These are phyloP conservation scores for Umbellularia californica DNA, from an alignment of 164 flowering plant genomes.

Conservation along the genomic window DNA sequence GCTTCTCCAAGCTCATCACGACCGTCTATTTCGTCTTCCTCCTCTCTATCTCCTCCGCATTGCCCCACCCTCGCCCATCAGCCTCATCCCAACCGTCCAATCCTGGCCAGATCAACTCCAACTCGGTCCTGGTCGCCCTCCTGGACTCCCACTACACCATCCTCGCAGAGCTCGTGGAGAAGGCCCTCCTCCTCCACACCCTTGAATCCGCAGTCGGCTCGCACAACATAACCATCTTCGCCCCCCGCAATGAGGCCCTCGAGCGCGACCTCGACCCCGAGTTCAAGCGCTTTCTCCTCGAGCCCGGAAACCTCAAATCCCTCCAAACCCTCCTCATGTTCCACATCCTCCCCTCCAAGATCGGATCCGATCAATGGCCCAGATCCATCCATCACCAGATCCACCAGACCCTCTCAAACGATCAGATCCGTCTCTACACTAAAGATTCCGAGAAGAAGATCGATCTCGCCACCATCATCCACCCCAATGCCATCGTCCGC, in stretches of 20 bases:
- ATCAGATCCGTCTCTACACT: constrained; percentile 21
- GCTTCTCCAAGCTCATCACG: background rate
- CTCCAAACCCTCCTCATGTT: constrained; percentile 53
- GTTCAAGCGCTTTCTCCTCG: constrained; percentile 71
- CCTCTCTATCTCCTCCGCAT: constrained; percentile 21
- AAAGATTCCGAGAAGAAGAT: constrained; percentile 19
- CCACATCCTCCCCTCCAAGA: constrained; percentile 56
- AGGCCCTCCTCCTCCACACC: constrained; percentile 53
- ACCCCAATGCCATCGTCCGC: constrained; percentile 51
- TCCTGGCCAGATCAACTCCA: constrained; percentile 46
- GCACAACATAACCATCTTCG: constrained; percentile 65
- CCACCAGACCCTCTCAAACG: constrained; percentile 26
- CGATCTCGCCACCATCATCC: constrained; percentile 40
- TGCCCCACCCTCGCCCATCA: constrained; percentile 14
- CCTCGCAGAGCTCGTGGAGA: constrained; percentile 63
- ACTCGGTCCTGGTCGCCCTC: constrained; percentile 64
- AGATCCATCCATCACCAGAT: constrained; percentile 14
- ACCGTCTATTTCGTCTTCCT: background rate
- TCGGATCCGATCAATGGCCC: constrained; percentile 45
- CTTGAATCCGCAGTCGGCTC: constrained; percentile 51
- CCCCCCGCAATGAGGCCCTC: constrained; percentile 65
- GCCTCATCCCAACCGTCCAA: constrained; percentile 10
- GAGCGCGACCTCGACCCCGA: constrained; percentile 72
- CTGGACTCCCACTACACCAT: constrained; percentile 80
- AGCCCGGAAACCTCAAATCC: constrained; percentile 60